phyloP scores from a whole-genome alignment of 2,329 filamentous ascomycete species.

The Aspergillus sp. region DNA sequence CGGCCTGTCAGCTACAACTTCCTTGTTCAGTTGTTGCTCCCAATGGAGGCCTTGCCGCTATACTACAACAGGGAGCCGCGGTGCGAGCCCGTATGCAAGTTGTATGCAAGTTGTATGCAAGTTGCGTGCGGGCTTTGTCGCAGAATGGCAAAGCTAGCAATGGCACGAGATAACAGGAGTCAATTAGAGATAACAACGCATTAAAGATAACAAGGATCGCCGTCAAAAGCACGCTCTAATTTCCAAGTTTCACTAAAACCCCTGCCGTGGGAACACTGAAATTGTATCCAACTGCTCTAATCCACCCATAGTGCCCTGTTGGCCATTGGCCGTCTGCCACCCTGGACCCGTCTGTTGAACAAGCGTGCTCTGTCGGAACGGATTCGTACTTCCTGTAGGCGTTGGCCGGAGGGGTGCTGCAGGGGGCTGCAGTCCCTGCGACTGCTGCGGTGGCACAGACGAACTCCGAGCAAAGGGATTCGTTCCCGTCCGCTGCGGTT shows the following conservation, averaged over 20 bases:
- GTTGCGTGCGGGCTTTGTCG: conserved; percentile 10
- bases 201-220: neutral
- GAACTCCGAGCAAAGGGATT: conserved; percentile 67
- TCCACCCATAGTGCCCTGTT: conserved; percentile 75
- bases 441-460: conserved; percentile 40
- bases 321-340: conserved; percentile 70
- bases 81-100: conserved; percentile 13
- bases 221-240: neutral
- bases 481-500: conserved; percentile 63
- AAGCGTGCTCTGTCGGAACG: conserved; percentile 88
- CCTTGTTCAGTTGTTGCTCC: conserved; percentile 8
- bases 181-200: neutral
- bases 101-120: conserved; percentile 7
- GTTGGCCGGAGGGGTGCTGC: conserved; percentile 64
- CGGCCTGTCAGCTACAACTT: conserved; percentile 8
- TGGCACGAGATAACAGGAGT: neutral
- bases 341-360: conserved; percentile 88
- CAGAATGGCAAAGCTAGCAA: conserved; percentile 2
- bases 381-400: conserved; percentile 86
- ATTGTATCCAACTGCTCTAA: conserved; percentile 74
- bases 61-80: conserved; percentile 18
- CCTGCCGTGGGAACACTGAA: conserved; percentile 82
- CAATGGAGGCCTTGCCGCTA: conserved; percentile 4
- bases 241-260: conserved; percentile 33
- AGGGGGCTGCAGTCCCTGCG: conserved; percentile 36